A percentile compares a stretch with the other conserved stretches of the same genome.
Conservation (phyloP, 139 green algal genomes). For the Nannochloris sp. region DNA sequence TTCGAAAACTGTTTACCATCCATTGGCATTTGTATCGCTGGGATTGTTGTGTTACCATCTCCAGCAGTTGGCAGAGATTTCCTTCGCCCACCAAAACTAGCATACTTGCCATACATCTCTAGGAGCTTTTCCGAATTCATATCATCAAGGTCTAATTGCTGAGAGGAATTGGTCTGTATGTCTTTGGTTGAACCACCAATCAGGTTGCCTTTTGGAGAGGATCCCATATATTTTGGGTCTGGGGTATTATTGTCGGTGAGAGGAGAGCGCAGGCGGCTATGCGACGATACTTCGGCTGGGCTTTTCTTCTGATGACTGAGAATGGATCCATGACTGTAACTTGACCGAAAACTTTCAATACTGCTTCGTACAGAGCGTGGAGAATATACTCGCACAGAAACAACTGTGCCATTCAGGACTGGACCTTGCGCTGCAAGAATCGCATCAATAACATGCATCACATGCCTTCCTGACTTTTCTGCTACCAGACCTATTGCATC, state of each 20-base stretch:
- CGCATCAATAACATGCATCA: conserved; percentile 2
- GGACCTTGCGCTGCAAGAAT: not conserved
- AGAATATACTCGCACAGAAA: not conserved
- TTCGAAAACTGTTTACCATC: conserved; percentile 10
- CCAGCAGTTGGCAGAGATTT: not conserved
- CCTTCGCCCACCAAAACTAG: not conserved
- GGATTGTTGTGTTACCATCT: not conserved
- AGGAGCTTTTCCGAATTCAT: not conserved
- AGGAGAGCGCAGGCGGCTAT: no score
- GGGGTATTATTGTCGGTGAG: no score
- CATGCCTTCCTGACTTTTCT: not conserved
- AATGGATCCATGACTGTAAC: no score
- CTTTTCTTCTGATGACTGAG: no score
- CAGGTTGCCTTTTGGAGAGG: conserved; percentile 8
- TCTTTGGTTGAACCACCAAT: not conserved
- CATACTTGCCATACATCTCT: conserved; percentile 1
- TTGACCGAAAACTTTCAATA: no score
- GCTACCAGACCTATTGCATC: conserved; percentile 1
- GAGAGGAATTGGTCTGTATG: not conserved
- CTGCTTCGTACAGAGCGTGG: not conserved
- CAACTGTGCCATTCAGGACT: not conserved
- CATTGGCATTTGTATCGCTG: conserved; percentile 10
- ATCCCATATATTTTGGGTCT: no score
- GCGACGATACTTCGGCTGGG: no score
- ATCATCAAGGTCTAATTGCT: not conserved